These are phyloP conservation scores for Plenodomus tracheiphilus DNA, from an alignment of 2,329 filamentous ascomycete species.

Conservation along the genomic window DNA sequence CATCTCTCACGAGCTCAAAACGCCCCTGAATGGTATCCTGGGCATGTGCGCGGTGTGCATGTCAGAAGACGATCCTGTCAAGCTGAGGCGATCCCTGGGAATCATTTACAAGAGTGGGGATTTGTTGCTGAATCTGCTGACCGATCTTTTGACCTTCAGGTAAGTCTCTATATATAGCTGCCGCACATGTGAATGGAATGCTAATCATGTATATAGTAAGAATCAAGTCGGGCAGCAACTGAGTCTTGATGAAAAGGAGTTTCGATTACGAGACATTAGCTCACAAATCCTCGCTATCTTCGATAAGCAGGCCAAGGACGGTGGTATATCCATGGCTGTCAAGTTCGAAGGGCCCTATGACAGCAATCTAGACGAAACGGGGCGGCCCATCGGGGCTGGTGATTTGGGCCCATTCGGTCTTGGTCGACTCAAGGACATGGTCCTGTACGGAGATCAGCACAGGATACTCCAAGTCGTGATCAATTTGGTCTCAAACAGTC, in stretches of 20 bases:
- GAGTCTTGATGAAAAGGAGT: constrained; percentile 81
- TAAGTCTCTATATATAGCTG: constrained; percentile 5
- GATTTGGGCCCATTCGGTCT: constrained; percentile 67
- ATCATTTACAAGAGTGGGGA: constrained; percentile 90
- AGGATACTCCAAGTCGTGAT: constrained; percentile 91
- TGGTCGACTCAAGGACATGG: constrained; percentile 79
- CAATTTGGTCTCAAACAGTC: constrained; percentile 86
- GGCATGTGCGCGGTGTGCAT: constrained; percentile 93
- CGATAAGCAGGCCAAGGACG: constrained; percentile 84
- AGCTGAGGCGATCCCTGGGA: constrained; percentile 80
- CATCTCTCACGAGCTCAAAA: constrained; percentile 85
- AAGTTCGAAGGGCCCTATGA: constrained; percentile 64
- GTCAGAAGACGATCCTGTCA: constrained; percentile 79
- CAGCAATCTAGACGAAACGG: constrained; percentile 43
- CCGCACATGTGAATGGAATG: neutral
- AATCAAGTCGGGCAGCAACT: constrained; percentile 90
- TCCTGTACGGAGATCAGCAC: constrained; percentile 90
- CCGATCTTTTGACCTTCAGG: constrained; percentile 82
- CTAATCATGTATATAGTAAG: constrained; percentile 60
- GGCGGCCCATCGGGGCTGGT: constrained; percentile 49
- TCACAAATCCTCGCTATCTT: constrained; percentile 85
- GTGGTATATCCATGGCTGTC: constrained; percentile 72
- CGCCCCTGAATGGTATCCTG: constrained; percentile 91
- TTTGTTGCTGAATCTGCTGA: constrained; percentile 79
- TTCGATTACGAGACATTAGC: constrained; percentile 79